Evolutionary conservation across 1,139 yeast genomes (phyloP).

Genomic region (Magnusiomyces tetraspermus): DNA sequence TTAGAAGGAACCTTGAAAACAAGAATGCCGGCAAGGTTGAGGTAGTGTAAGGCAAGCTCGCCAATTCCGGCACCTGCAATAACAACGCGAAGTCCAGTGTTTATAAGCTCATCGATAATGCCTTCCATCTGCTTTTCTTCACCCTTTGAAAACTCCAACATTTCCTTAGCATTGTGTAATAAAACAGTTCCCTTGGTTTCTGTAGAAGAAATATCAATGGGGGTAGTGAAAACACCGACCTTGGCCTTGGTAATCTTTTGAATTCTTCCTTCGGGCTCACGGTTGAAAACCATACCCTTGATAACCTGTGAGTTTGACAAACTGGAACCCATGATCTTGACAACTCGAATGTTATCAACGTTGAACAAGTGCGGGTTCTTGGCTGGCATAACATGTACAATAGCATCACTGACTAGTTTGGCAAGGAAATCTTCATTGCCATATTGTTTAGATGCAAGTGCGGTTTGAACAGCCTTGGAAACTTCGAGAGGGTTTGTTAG

Average conservation of each 20-base stretch:
- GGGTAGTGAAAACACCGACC: conserved; percentile 89
- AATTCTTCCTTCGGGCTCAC: conserved; percentile 88
- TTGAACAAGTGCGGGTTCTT: conserved; percentile 57
- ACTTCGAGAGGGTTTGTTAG: conserved; percentile 49
- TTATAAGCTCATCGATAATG: conserved; percentile 73
- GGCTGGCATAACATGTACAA: conserved; percentile 61
- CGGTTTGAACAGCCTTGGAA: conserved; percentile 70
- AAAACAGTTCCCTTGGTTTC: conserved; percentile 97
- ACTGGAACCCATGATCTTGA: conserved; percentile 90
- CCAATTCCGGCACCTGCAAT: conserved; percentile 92
- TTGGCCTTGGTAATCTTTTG: conserved; percentile 62
- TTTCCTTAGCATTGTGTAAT: conserved; percentile 90
- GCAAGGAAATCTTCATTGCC: conserved; percentile 77
- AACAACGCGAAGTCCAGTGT: conserved; percentile 78
- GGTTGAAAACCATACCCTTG: conserved; percentile 96
- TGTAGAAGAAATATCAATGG: conserved; percentile 86
- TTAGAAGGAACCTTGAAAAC: conserved; percentile 87
- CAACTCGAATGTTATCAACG: conserved; percentile 89
- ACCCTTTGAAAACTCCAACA: conserved; percentile 92
- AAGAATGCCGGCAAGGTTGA: conserved; percentile 75
- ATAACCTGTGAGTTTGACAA: conserved; percentile 66
- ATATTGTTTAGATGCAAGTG: conserved; percentile 86
- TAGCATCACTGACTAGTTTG: conserved; percentile 77
- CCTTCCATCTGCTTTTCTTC: conserved; percentile 91
- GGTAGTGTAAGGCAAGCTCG: conserved; percentile 84